Evolutionary conservation across 305 asterid genomes (phyloP), one percentile per base, ranked within the genome.

Genomic region (Fraxinus angustifolia): DNA sequence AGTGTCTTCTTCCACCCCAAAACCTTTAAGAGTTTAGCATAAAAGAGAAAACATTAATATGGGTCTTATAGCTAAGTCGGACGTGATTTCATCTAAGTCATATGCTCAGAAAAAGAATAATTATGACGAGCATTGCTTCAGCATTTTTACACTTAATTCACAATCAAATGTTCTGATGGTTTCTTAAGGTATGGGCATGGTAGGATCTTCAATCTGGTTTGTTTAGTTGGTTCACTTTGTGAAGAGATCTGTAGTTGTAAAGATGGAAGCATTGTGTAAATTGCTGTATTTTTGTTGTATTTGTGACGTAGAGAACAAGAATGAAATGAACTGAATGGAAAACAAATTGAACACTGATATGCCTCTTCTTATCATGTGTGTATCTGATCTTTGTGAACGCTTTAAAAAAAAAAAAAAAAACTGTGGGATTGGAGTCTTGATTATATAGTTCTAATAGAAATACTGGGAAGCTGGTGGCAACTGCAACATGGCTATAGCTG

Each of bases 391-490:
- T 16, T 45, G 56, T 42, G 4, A 45, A 45, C 4, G 17, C 56
- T 45, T 45, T 45, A 2, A 11, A 42, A 38, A 42, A 42, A 42
- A 42, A 42, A 42, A 28, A 30, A 2, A 30, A 30, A 2, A 30
- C 14, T 31, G 42, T 16, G 6, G 23, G 23, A 6, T 33, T 74
- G 71, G 79, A 65, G 28, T 84, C 81, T 78, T 84, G 79, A 85
- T 77, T 77, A 38, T 77, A 42, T 83, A 62, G 56, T 83, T 81
- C 34, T 81, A 30, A 81, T 84, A 95, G 98, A 84, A 84, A 87
- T 88, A 88, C 87, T 95, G 99, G 97, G 99, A 93, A 87, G 99
- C 99, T 30, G 99, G 99, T 85, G 99, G 99, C 70, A 95, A 95
- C 82, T 91, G 98, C 89, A 93, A 95, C 88, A 89, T 92, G 96